Conservation (phyloP, 768 basidiomycete genomes). For the Suillus spraguei region DNA sequence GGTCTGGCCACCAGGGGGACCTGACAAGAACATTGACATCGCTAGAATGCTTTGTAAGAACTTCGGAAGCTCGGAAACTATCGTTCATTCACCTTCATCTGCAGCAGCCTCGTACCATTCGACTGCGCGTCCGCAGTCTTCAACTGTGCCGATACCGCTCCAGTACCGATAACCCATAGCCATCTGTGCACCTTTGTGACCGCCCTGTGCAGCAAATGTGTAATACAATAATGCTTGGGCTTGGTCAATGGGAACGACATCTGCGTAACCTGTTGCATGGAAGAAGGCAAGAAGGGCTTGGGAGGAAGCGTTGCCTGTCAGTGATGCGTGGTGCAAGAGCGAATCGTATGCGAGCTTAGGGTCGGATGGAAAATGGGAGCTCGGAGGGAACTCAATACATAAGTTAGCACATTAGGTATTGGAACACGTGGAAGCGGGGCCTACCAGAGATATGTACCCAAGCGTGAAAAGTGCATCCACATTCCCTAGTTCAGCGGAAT, state of each 20-base stretch:
- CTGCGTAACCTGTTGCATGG: slow-evolving; percentile 80
- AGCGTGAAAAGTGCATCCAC: slow-evolving; percentile 71
- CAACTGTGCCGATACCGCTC: slow-evolving; percentile 91
- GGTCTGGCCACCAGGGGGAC: slow-evolving; percentile 89
- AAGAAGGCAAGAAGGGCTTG: slow-evolving; percentile 90
- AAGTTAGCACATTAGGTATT: not conserved
- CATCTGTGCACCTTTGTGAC: slow-evolving; percentile 89
- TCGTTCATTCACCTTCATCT: slow-evolving; percentile 62
- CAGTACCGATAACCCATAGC: slow-evolving; percentile 92
- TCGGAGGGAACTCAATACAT: slow-evolving; percentile 68
- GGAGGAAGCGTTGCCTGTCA: slow-evolving; percentile 83
- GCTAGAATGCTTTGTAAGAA: slow-evolving; percentile 43
- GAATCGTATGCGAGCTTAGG: slow-evolving; percentile 65
- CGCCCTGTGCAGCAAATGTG: slow-evolving; percentile 91
- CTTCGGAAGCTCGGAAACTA: slow-evolving; percentile 6
- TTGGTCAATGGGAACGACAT: slow-evolving; percentile 64
- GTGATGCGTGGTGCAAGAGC: slow-evolving; percentile 60
- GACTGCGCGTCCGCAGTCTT: slow-evolving; percentile 82
- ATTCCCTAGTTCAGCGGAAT: slow-evolving; percentile 80
- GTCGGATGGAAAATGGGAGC: slow-evolving; percentile 60
- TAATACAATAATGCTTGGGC: slow-evolving; percentile 89
- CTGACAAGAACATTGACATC: slow-evolving; percentile 77
- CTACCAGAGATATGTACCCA: slow-evolving; percentile 67
- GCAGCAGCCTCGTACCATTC: slow-evolving; percentile 91
- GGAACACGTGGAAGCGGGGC: slow-evolving; percentile 24